Percentiles rank a stretch among this genome's conserved stretches.
Conservation (phyloP, 345 rosid genomes). For the Stellera chamaejasme region DNA sequence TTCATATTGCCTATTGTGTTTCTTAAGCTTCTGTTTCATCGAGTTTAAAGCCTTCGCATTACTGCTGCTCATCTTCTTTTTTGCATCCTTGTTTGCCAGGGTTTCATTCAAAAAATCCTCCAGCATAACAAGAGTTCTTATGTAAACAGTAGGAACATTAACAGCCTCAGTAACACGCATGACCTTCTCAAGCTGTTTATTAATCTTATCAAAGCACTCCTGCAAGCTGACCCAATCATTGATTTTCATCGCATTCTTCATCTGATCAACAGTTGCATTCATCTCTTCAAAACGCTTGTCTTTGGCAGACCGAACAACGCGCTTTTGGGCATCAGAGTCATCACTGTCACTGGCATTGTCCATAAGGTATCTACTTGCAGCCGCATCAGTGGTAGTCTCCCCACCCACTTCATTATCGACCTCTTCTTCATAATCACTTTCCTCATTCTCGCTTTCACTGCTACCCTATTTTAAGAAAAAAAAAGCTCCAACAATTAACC, state of each 20-base stretch:
- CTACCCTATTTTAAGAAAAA: slow-evolving; percentile 34
- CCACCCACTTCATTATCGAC: slow-evolving; percentile 24
- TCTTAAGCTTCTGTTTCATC: slow-evolving; percentile 90
- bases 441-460: slow-evolving; percentile 66
- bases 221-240: slow-evolving; percentile 92
- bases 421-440: slow-evolving; percentile 43
- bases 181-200: slow-evolving; percentile 95
- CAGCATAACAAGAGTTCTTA: slow-evolving; percentile 76
- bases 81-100: slow-evolving; percentile 85
- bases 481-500: background rate
- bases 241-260: slow-evolving; percentile 93
- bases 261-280: slow-evolving; percentile 59
- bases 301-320: slow-evolving; percentile 78
- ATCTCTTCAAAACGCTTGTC: slow-evolving; percentile 93
- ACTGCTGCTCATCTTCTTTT: slow-evolving; percentile 96
- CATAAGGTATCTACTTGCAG: slow-evolving; percentile 43
- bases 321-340: slow-evolving; percentile 54
- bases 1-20: slow-evolving; percentile 79
- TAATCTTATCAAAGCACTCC: slow-evolving; percentile 82
- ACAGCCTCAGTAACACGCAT: slow-evolving; percentile 80
- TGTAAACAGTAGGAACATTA: slow-evolving; percentile 56
- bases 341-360: slow-evolving; percentile 60
- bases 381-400: slow-evolving; percentile 23
- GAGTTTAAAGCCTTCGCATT: slow-evolving; percentile 94
- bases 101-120: slow-evolving; percentile 85